These are phyloP conservation scores for Knufia fluminis DNA, from an alignment of 2,329 filamentous ascomycete genomes.

Conservation along the genomic window DNA sequence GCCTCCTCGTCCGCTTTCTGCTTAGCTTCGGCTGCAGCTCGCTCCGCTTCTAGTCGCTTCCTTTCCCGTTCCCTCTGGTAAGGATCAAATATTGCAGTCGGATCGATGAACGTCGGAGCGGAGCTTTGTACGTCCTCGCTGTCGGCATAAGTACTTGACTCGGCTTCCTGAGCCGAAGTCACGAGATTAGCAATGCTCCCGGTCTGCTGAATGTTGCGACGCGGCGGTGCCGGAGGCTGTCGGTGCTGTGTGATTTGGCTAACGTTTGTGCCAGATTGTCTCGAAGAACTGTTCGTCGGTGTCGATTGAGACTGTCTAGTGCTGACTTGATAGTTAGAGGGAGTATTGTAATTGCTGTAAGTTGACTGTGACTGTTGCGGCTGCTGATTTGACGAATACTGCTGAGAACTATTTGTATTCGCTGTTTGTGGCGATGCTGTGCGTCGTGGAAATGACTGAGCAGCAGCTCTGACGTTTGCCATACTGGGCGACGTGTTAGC, in stretches of 20 bases:
- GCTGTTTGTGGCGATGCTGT: slow-evolving; percentile 15
- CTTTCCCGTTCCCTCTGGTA: slow-evolving; percentile 41
- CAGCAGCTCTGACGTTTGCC: slow-evolving; percentile 1
- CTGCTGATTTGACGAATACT: neutral
- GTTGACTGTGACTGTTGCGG: slow-evolving; percentile 3
- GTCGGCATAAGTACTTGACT: slow-evolving; percentile 7
- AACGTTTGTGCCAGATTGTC: neutral
- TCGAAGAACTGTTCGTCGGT: neutral
- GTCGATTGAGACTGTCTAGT: slow-evolving; percentile 1
- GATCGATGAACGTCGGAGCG: slow-evolving; percentile 41
- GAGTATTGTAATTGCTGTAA: neutral
- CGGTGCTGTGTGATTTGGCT: neutral
- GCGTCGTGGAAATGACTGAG: neutral
- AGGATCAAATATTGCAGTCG: slow-evolving; percentile 46
- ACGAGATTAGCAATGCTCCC: slow-evolving; percentile 19
- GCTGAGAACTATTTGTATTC: neutral
- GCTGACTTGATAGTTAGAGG: neutral
- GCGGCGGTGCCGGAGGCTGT: neutral
- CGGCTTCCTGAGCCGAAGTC: slow-evolving; percentile 9
- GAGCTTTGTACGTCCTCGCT: slow-evolving; percentile 18
- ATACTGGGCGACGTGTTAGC: slow-evolving; percentile 10
- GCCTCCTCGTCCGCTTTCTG: slow-evolving; percentile 11
- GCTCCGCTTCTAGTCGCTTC: slow-evolving; percentile 27
- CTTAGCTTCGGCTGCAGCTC: slow-evolving; percentile 28
- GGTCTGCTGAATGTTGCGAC: slow-evolving; percentile 5